A percentile compares a stretch with the other conserved stretches of the same genome.
phyloP scores from a whole-genome alignment of 805 yeast species.

The Myxozyma monticola region DNA sequence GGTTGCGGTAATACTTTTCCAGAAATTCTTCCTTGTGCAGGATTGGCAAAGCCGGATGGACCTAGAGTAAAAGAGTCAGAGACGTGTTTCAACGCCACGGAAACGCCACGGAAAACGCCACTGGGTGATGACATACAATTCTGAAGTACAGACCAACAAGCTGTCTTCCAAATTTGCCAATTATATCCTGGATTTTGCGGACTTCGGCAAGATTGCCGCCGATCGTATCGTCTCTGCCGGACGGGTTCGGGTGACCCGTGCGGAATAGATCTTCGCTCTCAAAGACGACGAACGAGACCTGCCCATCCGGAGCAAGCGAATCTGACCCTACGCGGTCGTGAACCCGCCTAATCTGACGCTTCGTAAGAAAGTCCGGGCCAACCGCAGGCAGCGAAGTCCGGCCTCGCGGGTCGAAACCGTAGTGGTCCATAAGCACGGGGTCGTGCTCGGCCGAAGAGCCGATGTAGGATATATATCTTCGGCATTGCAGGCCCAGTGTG shows the following conservation, averaged over 20 bases:
- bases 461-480: constrained; percentile 33
- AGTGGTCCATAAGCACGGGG: constrained; percentile 33
- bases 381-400: constrained; percentile 25
- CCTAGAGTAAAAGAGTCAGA: too few species aligned
- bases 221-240: constrained; percentile 33
- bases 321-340: constrained; percentile 8
- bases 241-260: constrained; percentile 21
- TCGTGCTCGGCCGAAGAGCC: constrained; percentile 36
- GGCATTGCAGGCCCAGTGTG: constrained; percentile 35
- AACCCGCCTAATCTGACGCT: constrained; percentile 26
- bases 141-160: constrained; percentile 32
- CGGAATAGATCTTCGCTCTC: constrained; percentile 31
- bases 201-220: constrained; percentile 33
- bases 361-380: constrained; percentile 23
- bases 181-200: constrained; percentile 32
- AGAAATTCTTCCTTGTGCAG: constrained; percentile 34
- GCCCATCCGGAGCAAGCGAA: constrained; percentile 4
- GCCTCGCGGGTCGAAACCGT: constrained; percentile 30
- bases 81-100: too few species aligned
- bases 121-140: constrained; percentile 25
- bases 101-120: too few species aligned
- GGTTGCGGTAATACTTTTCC: constrained; percentile 33
- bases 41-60: constrained; percentile 34
- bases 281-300: constrained; percentile 31
- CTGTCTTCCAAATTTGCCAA: constrained; percentile 31